phyloP scores from a whole-genome alignment of 2,329 filamentous ascomycete species.

The Byssothecium circinans region DNA sequence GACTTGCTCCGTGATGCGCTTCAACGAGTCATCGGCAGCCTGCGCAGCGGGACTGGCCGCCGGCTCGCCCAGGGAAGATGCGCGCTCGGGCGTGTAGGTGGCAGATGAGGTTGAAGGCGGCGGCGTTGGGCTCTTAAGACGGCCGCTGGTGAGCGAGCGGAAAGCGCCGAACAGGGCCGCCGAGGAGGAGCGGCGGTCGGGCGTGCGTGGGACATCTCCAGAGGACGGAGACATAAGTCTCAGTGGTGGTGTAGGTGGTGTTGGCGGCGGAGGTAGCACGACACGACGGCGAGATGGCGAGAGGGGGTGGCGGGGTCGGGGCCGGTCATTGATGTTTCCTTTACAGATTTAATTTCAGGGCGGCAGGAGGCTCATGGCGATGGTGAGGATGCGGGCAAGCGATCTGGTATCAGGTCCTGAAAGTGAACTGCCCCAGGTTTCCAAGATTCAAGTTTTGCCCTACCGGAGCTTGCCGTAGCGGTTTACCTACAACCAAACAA shows the following conservation, averaged over 20 bases:
- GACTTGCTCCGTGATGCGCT: conserved; percentile 28
- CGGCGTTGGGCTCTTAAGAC: conserved; percentile 38
- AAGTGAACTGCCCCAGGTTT: no score
- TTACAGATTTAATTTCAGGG: no score
- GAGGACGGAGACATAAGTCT: conserved; percentile 43
- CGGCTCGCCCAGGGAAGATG: conserved; percentile 31
- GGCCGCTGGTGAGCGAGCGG: conserved; percentile 38
- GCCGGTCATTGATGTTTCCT: not conserved
- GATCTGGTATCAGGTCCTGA: no score
- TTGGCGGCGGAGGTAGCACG: conserved; percentile 1
- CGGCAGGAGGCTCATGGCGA: no score
- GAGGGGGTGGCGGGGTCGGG: conserved; percentile 1
- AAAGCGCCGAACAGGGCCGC: conserved; percentile 43
- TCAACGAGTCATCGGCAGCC: conserved; percentile 30
- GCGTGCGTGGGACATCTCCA: conserved; percentile 40
- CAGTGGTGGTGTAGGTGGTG: conserved; percentile 8
- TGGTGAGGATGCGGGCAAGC: no score
- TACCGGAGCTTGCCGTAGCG: not conserved
- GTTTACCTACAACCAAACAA: no score
- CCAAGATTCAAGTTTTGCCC: no score
- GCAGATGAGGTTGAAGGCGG: conserved; percentile 35
- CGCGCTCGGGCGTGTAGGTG: conserved; percentile 33
- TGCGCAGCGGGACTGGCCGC: conserved; percentile 19
- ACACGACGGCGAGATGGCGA: conserved; percentile 1
- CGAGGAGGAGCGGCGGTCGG: conserved; percentile 43